Evolutionary conservation across 345 rosid genomes (phyloP).

Genomic region (Lenwebbia sp.): DNA sequence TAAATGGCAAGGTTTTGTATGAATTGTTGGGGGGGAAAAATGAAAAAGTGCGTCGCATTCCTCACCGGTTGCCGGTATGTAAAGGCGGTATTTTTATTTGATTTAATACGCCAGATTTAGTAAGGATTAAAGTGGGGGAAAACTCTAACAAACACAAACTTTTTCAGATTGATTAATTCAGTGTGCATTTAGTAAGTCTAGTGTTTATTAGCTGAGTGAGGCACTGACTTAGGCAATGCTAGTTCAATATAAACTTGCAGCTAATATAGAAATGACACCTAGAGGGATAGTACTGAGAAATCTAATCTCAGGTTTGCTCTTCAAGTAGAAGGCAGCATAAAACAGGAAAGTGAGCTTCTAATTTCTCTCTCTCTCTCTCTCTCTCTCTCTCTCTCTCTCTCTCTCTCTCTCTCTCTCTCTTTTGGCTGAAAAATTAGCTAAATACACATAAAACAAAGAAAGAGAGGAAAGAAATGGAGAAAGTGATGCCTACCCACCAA

Average conservation of each 20-base stretch:
- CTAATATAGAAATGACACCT: not conserved
- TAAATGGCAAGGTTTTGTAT: not conserved
- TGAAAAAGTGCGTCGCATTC: not conserved
- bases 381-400: no score
- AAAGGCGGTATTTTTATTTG: not conserved
- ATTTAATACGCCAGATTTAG: not conserved
- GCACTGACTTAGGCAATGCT: not conserved
- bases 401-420: not conserved
- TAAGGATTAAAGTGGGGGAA: not conserved
- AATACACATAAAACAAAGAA: not conserved
- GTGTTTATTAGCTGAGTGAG: not conserved
- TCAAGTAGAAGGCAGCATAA: not conserved
- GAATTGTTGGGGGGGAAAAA: fast-evolving
- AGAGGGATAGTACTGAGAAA: not conserved
- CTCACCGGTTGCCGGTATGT: not conserved
- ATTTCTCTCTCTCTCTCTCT: not conserved
- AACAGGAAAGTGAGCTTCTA: not conserved
- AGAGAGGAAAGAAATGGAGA: not conserved
- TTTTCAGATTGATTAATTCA: not conserved
- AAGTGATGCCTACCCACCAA: not conserved
- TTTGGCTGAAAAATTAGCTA: not conserved
- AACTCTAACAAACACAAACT: not conserved
- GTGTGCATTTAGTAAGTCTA: not conserved
- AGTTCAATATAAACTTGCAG: not conserved
- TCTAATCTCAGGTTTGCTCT: not conserved